Conservation (phyloP, 768 basidiomycete genomes). For the Cubamyces lactineus region DNA sequence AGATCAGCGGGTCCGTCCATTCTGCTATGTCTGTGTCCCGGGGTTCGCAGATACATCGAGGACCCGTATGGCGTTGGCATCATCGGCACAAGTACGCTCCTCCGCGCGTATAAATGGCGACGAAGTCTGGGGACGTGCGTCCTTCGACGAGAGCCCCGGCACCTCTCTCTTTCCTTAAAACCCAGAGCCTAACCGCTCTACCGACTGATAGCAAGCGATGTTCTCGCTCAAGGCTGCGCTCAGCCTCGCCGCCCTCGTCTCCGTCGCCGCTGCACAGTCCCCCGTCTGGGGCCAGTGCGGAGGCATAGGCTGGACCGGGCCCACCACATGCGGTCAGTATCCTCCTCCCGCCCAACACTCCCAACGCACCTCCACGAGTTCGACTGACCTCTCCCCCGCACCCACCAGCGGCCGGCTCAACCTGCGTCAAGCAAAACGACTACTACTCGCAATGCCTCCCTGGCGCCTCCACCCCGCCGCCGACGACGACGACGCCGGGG, state of each 20-base stretch:
- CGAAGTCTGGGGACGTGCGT: too few species aligned
- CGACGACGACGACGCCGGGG: background rate
- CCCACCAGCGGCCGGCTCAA: slow-evolving; percentile 37
- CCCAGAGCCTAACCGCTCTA: background rate
- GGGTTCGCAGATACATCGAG: too few species aligned
- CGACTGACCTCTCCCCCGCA: slow-evolving; percentile 25
- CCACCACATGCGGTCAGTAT: slow-evolving; percentile 37
- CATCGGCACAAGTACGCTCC: too few species aligned
- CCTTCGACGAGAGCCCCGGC: too few species aligned
- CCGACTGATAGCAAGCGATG: background rate
- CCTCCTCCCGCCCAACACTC: background rate
- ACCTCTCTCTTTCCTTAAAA: too few species aligned
- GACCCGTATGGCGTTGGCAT: too few species aligned
- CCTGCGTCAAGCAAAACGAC: slow-evolving; percentile 38
- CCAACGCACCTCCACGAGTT: slow-evolving; percentile 34
- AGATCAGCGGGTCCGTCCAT: too few species aligned
- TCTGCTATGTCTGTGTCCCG: too few species aligned
- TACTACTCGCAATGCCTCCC: slow-evolving; percentile 50
- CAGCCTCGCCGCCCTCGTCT: slow-evolving; percentile 30
- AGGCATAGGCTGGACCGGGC: slow-evolving; percentile 41
- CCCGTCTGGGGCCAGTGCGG: slow-evolving; percentile 37
- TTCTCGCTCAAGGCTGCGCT: slow-evolving; percentile 8
- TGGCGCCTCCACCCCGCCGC: slow-evolving; percentile 7
- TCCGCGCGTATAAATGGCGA: too few species aligned
- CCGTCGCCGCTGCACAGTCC: slow-evolving; percentile 28